These are phyloP conservation scores for Rubus parviflorus DNA, from an alignment of 306 rosid genomes.

Conservation along the genomic window DNA sequence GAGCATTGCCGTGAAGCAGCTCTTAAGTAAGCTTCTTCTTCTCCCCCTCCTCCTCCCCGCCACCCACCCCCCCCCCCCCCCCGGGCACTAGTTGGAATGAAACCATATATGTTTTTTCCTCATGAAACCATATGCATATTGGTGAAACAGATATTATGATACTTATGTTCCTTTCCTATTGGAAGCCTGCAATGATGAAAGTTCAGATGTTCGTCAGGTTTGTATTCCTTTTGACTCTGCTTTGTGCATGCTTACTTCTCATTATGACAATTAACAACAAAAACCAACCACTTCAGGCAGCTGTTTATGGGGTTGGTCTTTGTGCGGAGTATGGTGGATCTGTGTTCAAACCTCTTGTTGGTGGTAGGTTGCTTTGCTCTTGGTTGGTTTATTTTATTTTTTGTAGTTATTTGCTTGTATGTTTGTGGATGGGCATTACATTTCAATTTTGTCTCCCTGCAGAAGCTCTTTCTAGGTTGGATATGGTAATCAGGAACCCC, in stretches of 20 bases:
- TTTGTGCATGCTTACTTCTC: conserved; percentile 17
- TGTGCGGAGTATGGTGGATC: conserved; percentile 97
- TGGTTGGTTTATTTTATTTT: conserved; percentile 9
- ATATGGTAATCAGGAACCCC: conserved; percentile 83
- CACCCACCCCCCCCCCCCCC: too few species aligned
- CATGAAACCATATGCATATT: background rate
- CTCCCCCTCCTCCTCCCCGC: too few species aligned
- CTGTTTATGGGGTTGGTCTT: conserved; percentile 94
- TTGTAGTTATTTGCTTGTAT: background rate
- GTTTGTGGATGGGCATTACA: conserved; percentile 12
- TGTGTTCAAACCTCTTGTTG: conserved; percentile 80
- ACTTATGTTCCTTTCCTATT: conserved; percentile 84
- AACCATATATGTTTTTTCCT: background rate
- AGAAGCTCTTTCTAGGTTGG: conserved; percentile 92
- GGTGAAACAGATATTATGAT: conserved; percentile 74
- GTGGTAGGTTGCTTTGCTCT: conserved; percentile 51
- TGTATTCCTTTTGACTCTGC: conserved; percentile 24
- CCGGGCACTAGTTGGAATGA: background rate
- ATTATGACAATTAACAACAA: background rate
- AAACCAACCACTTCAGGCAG: conserved; percentile 53
- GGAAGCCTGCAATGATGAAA: conserved; percentile 96
- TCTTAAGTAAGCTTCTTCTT: conserved; percentile 47
- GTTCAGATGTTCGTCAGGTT: conserved; percentile 96
- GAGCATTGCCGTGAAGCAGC: conserved; percentile 99
- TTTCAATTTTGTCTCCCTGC: conserved; percentile 29